Conservation (phyloP, 495 filamentous ascomycete species). For the Clavariopsis aquatica region DNA sequence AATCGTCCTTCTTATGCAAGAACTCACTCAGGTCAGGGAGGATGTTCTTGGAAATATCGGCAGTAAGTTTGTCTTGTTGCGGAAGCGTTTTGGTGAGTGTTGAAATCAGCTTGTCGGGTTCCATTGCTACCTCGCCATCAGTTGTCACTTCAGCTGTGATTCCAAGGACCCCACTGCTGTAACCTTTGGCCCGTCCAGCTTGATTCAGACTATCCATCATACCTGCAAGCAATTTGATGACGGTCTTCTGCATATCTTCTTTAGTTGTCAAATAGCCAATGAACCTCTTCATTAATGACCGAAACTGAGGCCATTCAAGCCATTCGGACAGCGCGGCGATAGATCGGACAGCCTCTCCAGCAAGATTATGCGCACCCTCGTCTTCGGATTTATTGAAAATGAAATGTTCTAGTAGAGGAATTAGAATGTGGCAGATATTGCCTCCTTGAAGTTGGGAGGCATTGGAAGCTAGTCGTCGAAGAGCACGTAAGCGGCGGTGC, state of each 20-base stretch:
- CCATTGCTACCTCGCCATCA: constrained; percentile 17
- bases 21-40: constrained; percentile 75
- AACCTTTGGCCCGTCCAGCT: constrained; percentile 52
- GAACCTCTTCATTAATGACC: constrained; percentile 76
- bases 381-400: constrained; percentile 77
- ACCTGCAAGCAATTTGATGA: constrained; percentile 76
- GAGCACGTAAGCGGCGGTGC: constrained; percentile 78
- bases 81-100: constrained; percentile 68
- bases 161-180: constrained; percentile 14
- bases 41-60: constrained; percentile 72
- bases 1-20: constrained; percentile 90
- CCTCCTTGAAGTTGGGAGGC: constrained; percentile 65
- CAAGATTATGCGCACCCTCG: constrained; percentile 78
- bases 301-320: constrained; percentile 89
- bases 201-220: constrained; percentile 72
- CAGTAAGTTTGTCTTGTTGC: constrained; percentile 64
- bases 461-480: constrained; percentile 70
- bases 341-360: constrained; percentile 74
- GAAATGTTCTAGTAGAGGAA: constrained; percentile 92
- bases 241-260: constrained; percentile 79
- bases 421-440: constrained; percentile 82
- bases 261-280: constrained; percentile 76
- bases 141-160: constrained; percentile 48
- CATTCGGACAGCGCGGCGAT: constrained; percentile 72
- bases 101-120: constrained; percentile 37